phyloP scores from a whole-genome alignment of 1,139 yeast genomes.

The Williopsis jadinii region DNA sequence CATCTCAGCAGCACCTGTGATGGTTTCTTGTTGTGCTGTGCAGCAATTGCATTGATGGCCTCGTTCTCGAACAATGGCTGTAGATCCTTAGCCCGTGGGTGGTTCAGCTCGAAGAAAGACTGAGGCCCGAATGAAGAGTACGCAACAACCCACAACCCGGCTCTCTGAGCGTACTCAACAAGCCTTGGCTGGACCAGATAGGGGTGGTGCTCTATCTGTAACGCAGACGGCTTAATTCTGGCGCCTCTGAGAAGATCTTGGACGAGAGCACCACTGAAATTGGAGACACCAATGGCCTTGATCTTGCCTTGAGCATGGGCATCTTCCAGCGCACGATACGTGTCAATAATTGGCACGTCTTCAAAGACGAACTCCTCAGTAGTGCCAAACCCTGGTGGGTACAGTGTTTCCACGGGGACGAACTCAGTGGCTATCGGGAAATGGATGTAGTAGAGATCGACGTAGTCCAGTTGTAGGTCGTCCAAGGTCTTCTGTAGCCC shows the following conservation, averaged over 20 bases:
- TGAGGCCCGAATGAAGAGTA: slow-evolving; percentile 89
- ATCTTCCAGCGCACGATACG: slow-evolving; percentile 75
- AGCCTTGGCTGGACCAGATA: slow-evolving; percentile 74
- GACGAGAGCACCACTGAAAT: slow-evolving; percentile 69
- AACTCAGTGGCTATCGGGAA: slow-evolving; percentile 73
- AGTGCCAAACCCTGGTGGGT: slow-evolving; percentile 65
- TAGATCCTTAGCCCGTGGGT: slow-evolving; percentile 43
- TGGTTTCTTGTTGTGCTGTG: slow-evolving; percentile 28
- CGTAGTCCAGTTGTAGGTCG: slow-evolving; percentile 61
- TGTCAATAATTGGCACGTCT: slow-evolving; percentile 64
- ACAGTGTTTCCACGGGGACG: slow-evolving; percentile 64
- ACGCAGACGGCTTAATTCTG: slow-evolving; percentile 63
- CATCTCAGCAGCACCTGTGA: slow-evolving; percentile 35
- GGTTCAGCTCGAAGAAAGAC: slow-evolving; percentile 58
- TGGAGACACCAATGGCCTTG: slow-evolving; percentile 77
- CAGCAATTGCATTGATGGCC: slow-evolving; percentile 23
- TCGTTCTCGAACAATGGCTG: slow-evolving; percentile 38
- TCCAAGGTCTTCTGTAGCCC: slow-evolving; percentile 58
- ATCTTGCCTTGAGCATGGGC: slow-evolving; percentile 54
- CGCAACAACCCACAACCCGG: slow-evolving; percentile 46
- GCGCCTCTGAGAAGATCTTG: slow-evolving; percentile 70
- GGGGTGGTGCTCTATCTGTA: slow-evolving; percentile 64
- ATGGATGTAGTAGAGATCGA: slow-evolving; percentile 72
- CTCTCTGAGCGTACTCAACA: slow-evolving; percentile 45
- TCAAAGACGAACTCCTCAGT: slow-evolving; percentile 51